A percentile compares a stretch with the other conserved stretches of the same genome.
Conservation (phyloP, 208 protist species). For the Lotmaria passim region DNA sequence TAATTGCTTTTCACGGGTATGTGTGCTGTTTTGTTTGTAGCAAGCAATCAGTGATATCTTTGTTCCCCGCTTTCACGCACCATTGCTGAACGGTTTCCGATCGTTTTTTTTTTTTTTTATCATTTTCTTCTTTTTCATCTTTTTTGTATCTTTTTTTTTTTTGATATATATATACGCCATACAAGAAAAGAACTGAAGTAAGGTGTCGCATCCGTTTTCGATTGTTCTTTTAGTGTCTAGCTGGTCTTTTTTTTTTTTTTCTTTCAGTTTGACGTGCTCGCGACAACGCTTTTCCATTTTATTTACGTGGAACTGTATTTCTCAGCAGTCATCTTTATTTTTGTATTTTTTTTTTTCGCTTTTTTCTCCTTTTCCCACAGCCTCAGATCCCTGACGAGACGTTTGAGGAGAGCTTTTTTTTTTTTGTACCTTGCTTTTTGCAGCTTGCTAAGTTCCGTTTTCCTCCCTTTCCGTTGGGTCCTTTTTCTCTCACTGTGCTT, state of each 20-base stretch:
- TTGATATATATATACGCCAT: too few relatives aligned
- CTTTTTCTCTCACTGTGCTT: background rate
- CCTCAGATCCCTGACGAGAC: background rate
- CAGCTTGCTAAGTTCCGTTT: background rate
- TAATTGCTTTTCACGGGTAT: constrained; percentile 12
- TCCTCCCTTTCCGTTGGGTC: background rate
- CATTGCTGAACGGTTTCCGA: constrained; percentile 8
- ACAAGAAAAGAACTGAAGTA: constrained; percentile 1
- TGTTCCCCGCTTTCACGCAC: background rate
- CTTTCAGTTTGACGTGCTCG: background rate
- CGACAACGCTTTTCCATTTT: background rate
- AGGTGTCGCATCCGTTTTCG: constrained; percentile 13
- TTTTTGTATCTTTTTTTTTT: constrained; percentile 8
- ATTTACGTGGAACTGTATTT: background rate
- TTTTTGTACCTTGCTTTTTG: background rate
- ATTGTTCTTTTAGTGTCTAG: constrained; percentile 15
- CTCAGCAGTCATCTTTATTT: background rate
- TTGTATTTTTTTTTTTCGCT: constrained; percentile 1
- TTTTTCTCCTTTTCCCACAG: background rate
- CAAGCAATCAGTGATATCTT: constrained; percentile 2
- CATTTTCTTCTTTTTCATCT: constrained; percentile 10
- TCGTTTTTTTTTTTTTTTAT: constrained; percentile 22
- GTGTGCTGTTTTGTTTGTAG: background rate
- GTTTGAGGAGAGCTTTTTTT: background rate
- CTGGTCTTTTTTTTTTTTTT: constrained; percentile 9